phyloP scores from a whole-genome alignment of 768 basidiomycete species.

The Leccinellum albellum region DNA sequence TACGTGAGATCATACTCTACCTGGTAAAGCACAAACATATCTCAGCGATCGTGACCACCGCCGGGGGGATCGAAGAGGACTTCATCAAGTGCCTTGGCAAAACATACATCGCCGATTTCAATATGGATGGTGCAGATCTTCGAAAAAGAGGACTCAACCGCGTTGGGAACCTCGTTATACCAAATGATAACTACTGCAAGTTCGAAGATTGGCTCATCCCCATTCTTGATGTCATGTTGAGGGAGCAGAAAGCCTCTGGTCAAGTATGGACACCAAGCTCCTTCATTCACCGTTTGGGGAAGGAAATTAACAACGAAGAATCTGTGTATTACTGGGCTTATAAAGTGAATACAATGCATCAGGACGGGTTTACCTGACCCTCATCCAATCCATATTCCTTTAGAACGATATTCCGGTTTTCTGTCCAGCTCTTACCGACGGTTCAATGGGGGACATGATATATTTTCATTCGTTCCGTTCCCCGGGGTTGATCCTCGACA shows the following conservation, averaged over 20 bases:
- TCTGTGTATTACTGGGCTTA: conserved; percentile 99
- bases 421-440: conserved; percentile 97
- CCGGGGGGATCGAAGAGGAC: conserved; percentile 98
- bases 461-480: conserved; percentile 96
- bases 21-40: conserved; percentile 93
- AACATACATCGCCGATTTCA: conserved; percentile 92
- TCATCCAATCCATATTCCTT: conserved; percentile 18
- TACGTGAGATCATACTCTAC: conserved; percentile 88
- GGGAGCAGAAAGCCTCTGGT: conserved; percentile 73
- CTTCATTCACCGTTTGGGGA: conserved; percentile 90
- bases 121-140: conserved; percentile 84
- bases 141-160: conserved; percentile 92
- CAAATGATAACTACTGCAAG: conserved; percentile 98
- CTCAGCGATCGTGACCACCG: conserved; percentile 89
- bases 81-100: conserved; percentile 98
- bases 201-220: conserved; percentile 99
- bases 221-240: conserved; percentile 85
- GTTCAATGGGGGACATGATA: conserved; percentile 98
- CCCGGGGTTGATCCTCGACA: conserved; percentile 84
- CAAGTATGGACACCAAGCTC: conserved; percentile 89
- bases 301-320: conserved; percentile 95
- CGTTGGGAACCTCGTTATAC: conserved; percentile 93
- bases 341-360: conserved; percentile 64
- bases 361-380: conserved; percentile 8
- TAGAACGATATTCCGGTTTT: conserved; percentile 99